These are phyloP conservation scores for Globisporangium radiosum DNA, from an alignment of 352 stramenopile genomes.

Conservation along the genomic window DNA sequence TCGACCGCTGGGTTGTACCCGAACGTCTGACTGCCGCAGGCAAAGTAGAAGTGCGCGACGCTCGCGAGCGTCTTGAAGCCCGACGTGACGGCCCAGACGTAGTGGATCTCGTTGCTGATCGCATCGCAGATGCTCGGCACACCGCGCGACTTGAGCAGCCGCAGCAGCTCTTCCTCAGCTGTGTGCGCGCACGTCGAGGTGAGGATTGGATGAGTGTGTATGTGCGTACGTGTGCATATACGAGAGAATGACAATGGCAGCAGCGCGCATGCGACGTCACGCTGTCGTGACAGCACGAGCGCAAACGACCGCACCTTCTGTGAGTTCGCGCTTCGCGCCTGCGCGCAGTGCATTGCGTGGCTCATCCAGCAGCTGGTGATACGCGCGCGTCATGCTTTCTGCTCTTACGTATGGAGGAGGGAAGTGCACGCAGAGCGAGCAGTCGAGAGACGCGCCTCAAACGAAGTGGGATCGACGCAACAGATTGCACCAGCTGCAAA, in stretches of 20 bases:
- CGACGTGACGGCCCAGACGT: constrained; percentile 61
- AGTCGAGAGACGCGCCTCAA: no score
- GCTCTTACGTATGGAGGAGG: no score
- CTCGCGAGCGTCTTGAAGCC: constrained; percentile 62
- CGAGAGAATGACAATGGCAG: no score
- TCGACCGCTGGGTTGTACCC: constrained; percentile 60
- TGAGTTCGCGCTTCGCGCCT: constrained; percentile 19
- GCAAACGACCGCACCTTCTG: constrained; percentile 21
- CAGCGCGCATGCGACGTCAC: background rate
- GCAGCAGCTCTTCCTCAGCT: constrained; percentile 63
- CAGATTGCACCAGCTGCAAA: no score
- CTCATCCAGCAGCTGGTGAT: constrained; percentile 21
- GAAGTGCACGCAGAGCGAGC: no score
- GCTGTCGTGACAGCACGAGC: background rate
- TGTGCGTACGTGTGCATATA: no score
- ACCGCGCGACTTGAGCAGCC: constrained; percentile 51
- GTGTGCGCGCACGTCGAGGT: background rate
- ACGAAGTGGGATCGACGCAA: no score
- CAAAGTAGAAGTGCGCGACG: constrained; percentile 75
- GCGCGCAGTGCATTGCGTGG: constrained; percentile 3
- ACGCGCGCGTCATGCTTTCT: constrained; percentile 17
- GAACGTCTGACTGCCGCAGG: constrained; percentile 53
- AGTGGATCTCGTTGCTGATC: constrained; percentile 74
- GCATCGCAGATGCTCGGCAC: constrained; percentile 62
- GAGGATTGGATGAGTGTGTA: background rate